These are phyloP conservation scores for Aspergillus bertholletiae DNA, from an alignment of 495 filamentous ascomycete genomes.

Conservation along the genomic window DNA sequence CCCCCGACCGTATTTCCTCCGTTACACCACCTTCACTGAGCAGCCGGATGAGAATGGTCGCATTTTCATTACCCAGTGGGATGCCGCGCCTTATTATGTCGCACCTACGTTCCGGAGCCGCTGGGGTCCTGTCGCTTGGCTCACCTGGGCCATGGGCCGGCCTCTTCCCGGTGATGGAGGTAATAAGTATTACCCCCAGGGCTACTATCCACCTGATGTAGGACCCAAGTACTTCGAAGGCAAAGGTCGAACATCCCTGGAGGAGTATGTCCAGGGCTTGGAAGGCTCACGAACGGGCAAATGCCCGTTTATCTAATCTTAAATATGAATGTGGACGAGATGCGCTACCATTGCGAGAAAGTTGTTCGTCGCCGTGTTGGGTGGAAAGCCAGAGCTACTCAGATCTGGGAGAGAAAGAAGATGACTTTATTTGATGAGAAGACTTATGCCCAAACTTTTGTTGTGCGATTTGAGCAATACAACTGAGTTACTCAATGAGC, in stretches of 20 bases:
- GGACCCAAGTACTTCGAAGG: slow-evolving; percentile 56
- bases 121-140: slow-evolving; percentile 54
- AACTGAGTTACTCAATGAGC: no score
- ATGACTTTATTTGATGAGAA: no score
- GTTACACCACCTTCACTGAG: slow-evolving; percentile 34
- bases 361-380: background rate
- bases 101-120: slow-evolving; percentile 58
- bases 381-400: no score
- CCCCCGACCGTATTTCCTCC: slow-evolving; percentile 49
- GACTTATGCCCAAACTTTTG: no score
- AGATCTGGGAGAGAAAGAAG: no score
- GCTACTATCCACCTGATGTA: slow-evolving; percentile 55
- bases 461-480: no score
- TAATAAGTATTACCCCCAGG: slow-evolving; percentile 53
- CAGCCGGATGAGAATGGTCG: slow-evolving; percentile 46
- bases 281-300: slow-evolving; percentile 42
- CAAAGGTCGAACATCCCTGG: slow-evolving; percentile 40
- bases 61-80: slow-evolving; percentile 47
- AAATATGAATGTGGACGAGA: background rate
- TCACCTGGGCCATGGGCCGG: slow-evolving; percentile 49
- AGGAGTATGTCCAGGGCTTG: slow-evolving; percentile 38
- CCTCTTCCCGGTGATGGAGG: slow-evolving; percentile 60
- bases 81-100: slow-evolving; percentile 56
- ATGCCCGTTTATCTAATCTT: slow-evolving; percentile 55
- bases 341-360: no score